phyloP scores from a whole-genome alignment of 805 yeast genomes.

The Pichia scutulata region DNA sequence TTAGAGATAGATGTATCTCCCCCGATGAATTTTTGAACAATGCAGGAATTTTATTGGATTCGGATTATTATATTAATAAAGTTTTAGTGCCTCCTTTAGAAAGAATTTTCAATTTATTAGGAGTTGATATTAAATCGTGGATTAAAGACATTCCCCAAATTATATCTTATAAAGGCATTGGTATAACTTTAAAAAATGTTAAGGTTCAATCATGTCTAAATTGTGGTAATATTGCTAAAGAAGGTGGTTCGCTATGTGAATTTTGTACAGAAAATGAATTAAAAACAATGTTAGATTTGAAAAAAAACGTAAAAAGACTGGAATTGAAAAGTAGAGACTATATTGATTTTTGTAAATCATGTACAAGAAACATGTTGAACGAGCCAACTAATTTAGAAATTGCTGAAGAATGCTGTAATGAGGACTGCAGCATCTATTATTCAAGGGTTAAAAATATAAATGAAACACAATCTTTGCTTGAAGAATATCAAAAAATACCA shows the following conservation, averaged over 20 bases:
- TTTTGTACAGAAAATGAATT: constrained; percentile 31
- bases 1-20: constrained; percentile 71
- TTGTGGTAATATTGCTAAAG: constrained; percentile 17
- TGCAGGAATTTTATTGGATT: constrained; percentile 47
- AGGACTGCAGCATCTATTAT: constrained; percentile 59
- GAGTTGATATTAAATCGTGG: constrained; percentile 78
- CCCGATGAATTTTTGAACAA: constrained; percentile 62
- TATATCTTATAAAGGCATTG: constrained; percentile 10
- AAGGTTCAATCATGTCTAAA: constrained; percentile 24
- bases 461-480: constrained; percentile 14
- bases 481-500: constrained; percentile 12
- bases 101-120: constrained; percentile 71
- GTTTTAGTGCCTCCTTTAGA: constrained; percentile 87
- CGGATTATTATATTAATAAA: constrained; percentile 77
- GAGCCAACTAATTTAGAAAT: constrained; percentile 16
- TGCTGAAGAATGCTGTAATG: constrained; percentile 43
- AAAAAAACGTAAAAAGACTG: constrained; percentile 19
- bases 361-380: constrained; percentile 32
- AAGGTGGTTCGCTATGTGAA: constrained; percentile 26
- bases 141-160: constrained; percentile 54
- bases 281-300: constrained; percentile 28
- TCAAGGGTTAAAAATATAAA: constrained; percentile 38
- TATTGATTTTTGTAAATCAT: constrained; percentile 16
- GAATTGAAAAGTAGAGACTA: constrained; percentile 26
- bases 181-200: constrained; percentile 16